These are phyloP conservation scores for Pseudonitzschia delicatissima DNA, from an alignment of 108 stramenopile genomes.

Conservation along the genomic window DNA sequence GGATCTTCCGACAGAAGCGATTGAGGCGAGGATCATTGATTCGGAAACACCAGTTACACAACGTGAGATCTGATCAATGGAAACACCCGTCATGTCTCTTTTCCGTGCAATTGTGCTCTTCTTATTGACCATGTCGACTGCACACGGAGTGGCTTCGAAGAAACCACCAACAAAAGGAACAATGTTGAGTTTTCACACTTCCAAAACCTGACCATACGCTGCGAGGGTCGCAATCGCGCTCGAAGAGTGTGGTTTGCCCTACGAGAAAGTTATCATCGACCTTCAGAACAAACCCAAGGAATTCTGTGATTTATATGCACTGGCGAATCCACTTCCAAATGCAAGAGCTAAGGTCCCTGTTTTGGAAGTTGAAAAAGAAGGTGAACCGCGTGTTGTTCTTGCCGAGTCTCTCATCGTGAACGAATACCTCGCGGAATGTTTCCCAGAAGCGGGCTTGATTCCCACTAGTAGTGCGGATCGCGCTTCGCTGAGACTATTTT, in stretches of 20 bases:
- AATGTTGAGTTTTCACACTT: constrained; percentile 10
- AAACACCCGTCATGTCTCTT: not conserved
- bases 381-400: not conserved
- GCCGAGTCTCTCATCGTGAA: constrained; percentile 15
- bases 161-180: not conserved
- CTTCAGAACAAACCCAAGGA: constrained; percentile 19
- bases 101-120: not conserved
- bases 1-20: no score
- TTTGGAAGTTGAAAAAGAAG: constrained; percentile 4
- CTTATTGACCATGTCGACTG: not conserved
- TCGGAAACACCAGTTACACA: no score
- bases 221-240: constrained; percentile 17
- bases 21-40: no score
- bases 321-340: constrained; percentile 22
- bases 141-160: not conserved
- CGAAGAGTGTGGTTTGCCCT: constrained; percentile 11
- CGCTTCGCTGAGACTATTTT: constrained; percentile 19
- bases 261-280: constrained; percentile 15
- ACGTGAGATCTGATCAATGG: no score
- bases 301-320: constrained; percentile 14
- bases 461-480: constrained; percentile 9
- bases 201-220: constrained; percentile 25
- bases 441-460: not conserved
- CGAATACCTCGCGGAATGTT: constrained; percentile 18
- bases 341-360: constrained; percentile 22